Percentiles rank a stretch among this genome's conserved stretches.
Conservation (phyloP, 164 flowering plant species). For the Magnolia sinica region DNA sequence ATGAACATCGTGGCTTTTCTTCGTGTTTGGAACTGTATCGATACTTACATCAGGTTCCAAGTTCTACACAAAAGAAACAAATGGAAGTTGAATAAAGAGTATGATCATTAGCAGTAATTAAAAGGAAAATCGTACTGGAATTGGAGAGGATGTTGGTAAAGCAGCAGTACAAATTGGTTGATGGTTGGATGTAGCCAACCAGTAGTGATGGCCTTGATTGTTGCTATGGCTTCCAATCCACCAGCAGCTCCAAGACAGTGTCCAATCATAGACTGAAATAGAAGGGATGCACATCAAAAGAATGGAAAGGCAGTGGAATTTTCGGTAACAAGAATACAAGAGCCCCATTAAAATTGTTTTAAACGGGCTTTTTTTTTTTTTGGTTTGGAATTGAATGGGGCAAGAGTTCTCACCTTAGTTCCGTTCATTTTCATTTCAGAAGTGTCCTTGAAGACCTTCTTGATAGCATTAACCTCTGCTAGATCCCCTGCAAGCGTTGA, state of each 20-base stretch:
- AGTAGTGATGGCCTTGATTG: slow-evolving; percentile 58
- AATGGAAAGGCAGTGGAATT: neutral
- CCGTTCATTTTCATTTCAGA: slow-evolving; percentile 61
- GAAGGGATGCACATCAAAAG: neutral
- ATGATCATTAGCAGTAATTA: neutral
- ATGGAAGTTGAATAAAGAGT: neutral
- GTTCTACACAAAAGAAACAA: slow-evolving; percentile 31
- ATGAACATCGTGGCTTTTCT: slow-evolving; percentile 64
- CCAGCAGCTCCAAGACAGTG: slow-evolving; percentile 66
- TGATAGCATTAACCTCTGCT: slow-evolving; percentile 61
- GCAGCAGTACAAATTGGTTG: slow-evolving; percentile 47
- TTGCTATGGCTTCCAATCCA: slow-evolving; percentile 62
- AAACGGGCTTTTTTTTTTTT: too few relatives aligned
- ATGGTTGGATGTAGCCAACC: slow-evolving; percentile 68
- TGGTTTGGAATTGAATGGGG: too few relatives aligned
- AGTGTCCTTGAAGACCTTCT: slow-evolving; percentile 58
- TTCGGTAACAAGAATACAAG: neutral
- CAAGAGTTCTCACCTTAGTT: slow-evolving; percentile 35
- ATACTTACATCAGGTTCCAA: slow-evolving; percentile 57
- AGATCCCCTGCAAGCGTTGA: slow-evolving; percentile 62
- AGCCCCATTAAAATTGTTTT: neutral
- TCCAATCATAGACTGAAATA: slow-evolving; percentile 56
- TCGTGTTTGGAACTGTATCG: slow-evolving; percentile 70
- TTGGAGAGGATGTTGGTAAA: neutral
- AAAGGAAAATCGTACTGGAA: neutral